Evolutionary conservation across 352 stramenopile species (phyloP).

Genomic region (Globisporangium alternatum): DNA sequence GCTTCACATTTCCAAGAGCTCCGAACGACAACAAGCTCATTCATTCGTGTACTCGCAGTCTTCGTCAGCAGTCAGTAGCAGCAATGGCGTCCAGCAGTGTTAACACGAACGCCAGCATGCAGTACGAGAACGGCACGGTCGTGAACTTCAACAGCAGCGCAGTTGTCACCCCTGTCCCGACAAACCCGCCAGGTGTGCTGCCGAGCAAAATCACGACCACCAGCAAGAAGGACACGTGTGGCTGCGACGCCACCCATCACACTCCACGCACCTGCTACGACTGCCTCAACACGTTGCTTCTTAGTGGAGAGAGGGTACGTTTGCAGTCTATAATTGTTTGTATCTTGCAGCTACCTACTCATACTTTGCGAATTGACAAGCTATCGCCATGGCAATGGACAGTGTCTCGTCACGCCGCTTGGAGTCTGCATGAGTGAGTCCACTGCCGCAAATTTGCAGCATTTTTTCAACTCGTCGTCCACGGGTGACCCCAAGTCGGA

Average conservation of each 20-base stretch:
- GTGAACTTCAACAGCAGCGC: no score
- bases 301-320: slow-evolving; percentile 17
- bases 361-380: no score
- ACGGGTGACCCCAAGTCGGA: slow-evolving; percentile 15
- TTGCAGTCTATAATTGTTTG: no score
- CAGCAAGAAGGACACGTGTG: not conserved
- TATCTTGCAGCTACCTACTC: no score
- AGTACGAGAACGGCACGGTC: no score
- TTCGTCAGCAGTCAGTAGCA: not conserved
- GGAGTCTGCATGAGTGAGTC: not conserved
- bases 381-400: no score
- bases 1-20: no score
- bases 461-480: not conserved
- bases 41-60: not conserved
- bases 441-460: not conserved
- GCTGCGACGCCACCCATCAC: not conserved
- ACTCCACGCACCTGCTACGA: slow-evolving; percentile 36
- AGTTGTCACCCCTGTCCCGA: no score
- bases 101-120: not conserved
- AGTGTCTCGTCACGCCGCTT: not conserved
- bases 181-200: no score
- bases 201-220: not conserved
- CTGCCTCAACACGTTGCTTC: slow-evolving; percentile 31
- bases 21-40: no score
- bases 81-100: not conserved